Evolutionary conservation across 805 yeast species (phyloP), one percentile per base, ranked within the genome.

Genomic region (Pichia scutulata): DNA sequence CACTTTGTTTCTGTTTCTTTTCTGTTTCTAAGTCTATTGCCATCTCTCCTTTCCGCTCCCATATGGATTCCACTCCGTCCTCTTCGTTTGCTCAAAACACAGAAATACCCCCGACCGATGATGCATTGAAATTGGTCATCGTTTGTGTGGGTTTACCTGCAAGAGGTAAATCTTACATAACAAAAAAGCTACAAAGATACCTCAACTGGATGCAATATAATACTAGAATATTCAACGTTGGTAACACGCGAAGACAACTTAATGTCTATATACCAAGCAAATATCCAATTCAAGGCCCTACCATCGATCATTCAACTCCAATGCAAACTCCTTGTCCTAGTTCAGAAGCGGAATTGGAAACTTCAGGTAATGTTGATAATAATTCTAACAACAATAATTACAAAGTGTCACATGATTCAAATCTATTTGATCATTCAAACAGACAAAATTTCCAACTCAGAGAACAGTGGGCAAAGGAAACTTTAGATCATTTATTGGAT

Each of bases 131-230:
- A 63, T 74, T 82, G 62, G 82, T 84, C 21, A 76, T 85, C 49
- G 81, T 85, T 12, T 73, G 86, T 68, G 86, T 85, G 12, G 92
- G 92, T 0, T 68, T 85, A 33, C 92, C 92, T 1, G 92, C 92
- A 1, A 69, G 85, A 46, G 92, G 92, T 8, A 85, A 85, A 62
- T 81, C 87, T 2, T 82, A 86, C 53, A 77, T 84, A 47, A 81
- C 89, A 30, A 79, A 78, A 53, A 82, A 82, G 58, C 65, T 82
- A 37, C 75, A 81, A 24, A 66, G 82, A 59, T 85, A 72, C 70
- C 74, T 69, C 62, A 80, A 68, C 70, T 77, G 76, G 80, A 74
- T 65, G 65, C 84, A 81, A 60, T 82, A 80, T 57, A 77, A 76
- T 55, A 79, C 84, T 56, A 69, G 79, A 51, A 81, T 82, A 6